These are phyloP conservation scores for Xylaria hypoxylon DNA, from an alignment of 2,329 filamentous ascomycete species.

Conservation along the genomic window DNA sequence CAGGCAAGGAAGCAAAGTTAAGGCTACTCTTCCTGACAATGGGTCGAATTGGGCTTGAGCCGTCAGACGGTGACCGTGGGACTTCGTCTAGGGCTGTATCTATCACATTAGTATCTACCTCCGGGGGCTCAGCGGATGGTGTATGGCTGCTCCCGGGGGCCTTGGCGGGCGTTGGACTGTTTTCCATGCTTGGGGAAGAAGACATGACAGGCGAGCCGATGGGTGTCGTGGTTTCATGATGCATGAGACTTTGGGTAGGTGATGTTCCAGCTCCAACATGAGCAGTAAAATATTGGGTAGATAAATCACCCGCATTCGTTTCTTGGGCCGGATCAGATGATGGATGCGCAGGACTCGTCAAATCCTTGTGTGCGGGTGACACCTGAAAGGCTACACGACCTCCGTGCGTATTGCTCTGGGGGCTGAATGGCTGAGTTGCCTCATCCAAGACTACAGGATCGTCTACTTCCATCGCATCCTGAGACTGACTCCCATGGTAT, in stretches of 20 bases:
- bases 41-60: constrained; percentile 79
- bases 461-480: constrained; percentile 62
- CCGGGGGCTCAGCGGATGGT: constrained; percentile 37
- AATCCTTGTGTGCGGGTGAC: constrained; percentile 38
- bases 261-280: constrained; percentile 39
- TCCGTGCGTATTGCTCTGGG: constrained; percentile 35
- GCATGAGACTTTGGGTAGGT: constrained; percentile 35
- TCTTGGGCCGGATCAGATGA: constrained; percentile 43
- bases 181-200: constrained; percentile 30
- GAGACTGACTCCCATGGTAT: constrained; percentile 75
- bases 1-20: constrained; percentile 92
- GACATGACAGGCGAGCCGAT: constrained; percentile 47
- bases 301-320: constrained; percentile 39
- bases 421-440: constrained; percentile 44
- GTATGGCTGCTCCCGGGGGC: constrained; percentile 26
- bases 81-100: constrained; percentile 48
- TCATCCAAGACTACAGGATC: constrained; percentile 40
- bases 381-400: constrained; percentile 41
- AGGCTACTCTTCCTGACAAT: constrained; percentile 92
- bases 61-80: constrained; percentile 70
- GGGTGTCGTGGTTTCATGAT: constrained; percentile 51
- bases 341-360: constrained; percentile 38
- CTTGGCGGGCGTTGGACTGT: constrained; percentile 37
- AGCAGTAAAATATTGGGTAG: constrained; percentile 48
- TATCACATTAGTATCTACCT: constrained; percentile 42